Evolutionary conservation across 2,329 filamentous ascomycete species (phyloP).

Genomic region (Ophiocordyceps australis): DNA sequence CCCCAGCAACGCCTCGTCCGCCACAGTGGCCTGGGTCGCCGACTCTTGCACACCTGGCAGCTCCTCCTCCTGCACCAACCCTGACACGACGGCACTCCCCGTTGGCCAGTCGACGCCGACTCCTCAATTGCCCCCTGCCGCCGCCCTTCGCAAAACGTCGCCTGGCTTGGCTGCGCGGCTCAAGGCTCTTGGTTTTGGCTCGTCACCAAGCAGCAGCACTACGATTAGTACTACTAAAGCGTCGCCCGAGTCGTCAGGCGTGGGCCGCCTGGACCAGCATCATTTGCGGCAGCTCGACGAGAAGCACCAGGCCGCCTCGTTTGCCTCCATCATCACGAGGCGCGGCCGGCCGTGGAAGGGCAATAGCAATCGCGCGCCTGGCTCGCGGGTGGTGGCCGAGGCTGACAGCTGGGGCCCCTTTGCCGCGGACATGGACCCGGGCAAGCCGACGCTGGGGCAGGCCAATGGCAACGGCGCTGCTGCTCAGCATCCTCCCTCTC

Average conservation of each 20-base stretch:
- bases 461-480: constrained; percentile 42
- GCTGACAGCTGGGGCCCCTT: too few species aligned
- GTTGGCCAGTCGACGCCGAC: constrained; percentile 5
- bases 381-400: too few species aligned
- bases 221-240: too few species aligned
- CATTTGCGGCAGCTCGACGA: constrained; percentile 53
- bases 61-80: not conserved
- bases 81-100: constrained; percentile 1
- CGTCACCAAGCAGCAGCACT: too few species aligned
- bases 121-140: constrained; percentile 3
- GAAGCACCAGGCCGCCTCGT: constrained; percentile 39
- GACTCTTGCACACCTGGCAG: not conserved
- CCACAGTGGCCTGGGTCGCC: not conserved
- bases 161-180: constrained; percentile 46
- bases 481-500: constrained; percentile 17
- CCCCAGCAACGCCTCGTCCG: not conserved
- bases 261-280: constrained; percentile 53
- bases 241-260: constrained; percentile 20
- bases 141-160: constrained; percentile 35
- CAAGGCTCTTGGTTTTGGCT: constrained; percentile 44
- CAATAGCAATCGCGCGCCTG: too few species aligned
- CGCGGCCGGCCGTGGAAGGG: constrained; percentile 58
- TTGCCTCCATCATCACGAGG: constrained; percentile 34
- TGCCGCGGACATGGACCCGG: constrained; percentile 45
- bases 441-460: constrained; percentile 29